Evolutionary conservation across 2,329 filamentous ascomycete genomes (phyloP), one percentile per base, ranked within the genome.

Genomic region (Fusarium sp.): DNA sequence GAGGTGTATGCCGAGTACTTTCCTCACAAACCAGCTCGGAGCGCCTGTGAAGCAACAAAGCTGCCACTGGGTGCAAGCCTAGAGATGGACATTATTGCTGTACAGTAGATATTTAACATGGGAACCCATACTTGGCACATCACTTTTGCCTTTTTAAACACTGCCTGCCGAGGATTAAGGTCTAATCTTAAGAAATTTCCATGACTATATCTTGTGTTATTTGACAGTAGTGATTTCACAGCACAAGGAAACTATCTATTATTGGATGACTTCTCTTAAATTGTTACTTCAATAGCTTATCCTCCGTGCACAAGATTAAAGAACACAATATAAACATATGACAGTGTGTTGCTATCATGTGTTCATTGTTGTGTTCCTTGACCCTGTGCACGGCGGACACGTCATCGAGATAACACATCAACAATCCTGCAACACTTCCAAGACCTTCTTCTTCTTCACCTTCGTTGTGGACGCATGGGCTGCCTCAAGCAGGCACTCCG

Each of bases 11-110:
- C 57, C 2, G 32, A 68, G 15, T 73, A 73, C 15, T 75, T 75
- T 17, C 72, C 70, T 10, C 73, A 75, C 9, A 69, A 67, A 20
- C 73, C 72, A 14, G 70, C 72, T 27, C 65, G 73, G 2, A 69
- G 60, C 32, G 40, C 40, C 20, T 22, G 40, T 2, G 40, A 45
- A 7, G 40, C 12, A 45, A 45, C 40, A 22, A 45, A 45, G 40
- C 6, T 45, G 20, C 40, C 40, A 22, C 40, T 45, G 7, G 40
- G 20, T 45, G 40, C 40, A 45, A 45, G 40, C 40, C 7, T 45
- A 6, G 40, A 45, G 20, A 45, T 45, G 40, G 40, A 45, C 3
- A 45, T 45, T 15, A 45, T 45, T 45, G 40, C 40, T 45, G 40
- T 45, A 22, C 40, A 45, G 40, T 45, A 45, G 20, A 45, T 9